Base-by-base conservation (phyloP, 1,139 yeast genomes). In the Suhomyces chickasaworum region DNA sequence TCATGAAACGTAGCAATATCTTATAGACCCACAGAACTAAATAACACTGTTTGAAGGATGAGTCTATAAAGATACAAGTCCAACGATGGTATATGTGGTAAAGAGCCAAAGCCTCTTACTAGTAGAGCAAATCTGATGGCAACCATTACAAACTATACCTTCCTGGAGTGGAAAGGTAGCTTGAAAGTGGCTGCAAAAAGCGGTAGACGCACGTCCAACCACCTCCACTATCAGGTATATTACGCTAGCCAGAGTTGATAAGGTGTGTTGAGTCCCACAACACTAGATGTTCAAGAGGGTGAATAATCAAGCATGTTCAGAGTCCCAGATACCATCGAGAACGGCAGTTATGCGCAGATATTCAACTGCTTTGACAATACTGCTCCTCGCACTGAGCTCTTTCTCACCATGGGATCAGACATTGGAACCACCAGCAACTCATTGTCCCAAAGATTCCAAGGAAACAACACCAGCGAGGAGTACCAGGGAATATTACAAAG, bases 181-280 rank as follows among this genome's bases (percentile, higher is more conserved):
- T n/a, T 38, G 20, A 12, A 20, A 2, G 10, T 42, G 45, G 45
- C 41, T 42, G 45, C 45, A 42, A 42, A 42, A 25, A 36, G 34
- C 7, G 41, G 33, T 17, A 16, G 7, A 21, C 18, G n/a, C 45
- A 42, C 45, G 36, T 31, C 45, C 8, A 21, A 18, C 18, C 6
- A 2, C 10, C 37, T n/a, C 12, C 13, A 25, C 13, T 10, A 13
- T n/a, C 12, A 7, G 29, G 29, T 25, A 4, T 37, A 25, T 23
- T 37, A 37, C 32, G 39, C 39, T 27, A 23, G 22, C 20, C 10
- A 37, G 32, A 23, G 22, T 7, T 22, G 16, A 25, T 23, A 23
- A 37, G 29, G 29, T 25, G 13, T 25, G 29, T 5, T 25, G 29
- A 13, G 29, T 13, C 29, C 29, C 13, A 10, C 3, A 10, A 25